phyloP scores from a whole-genome alignment of 1,139 yeast species.

The Protomyces macrosporus region DNA sequence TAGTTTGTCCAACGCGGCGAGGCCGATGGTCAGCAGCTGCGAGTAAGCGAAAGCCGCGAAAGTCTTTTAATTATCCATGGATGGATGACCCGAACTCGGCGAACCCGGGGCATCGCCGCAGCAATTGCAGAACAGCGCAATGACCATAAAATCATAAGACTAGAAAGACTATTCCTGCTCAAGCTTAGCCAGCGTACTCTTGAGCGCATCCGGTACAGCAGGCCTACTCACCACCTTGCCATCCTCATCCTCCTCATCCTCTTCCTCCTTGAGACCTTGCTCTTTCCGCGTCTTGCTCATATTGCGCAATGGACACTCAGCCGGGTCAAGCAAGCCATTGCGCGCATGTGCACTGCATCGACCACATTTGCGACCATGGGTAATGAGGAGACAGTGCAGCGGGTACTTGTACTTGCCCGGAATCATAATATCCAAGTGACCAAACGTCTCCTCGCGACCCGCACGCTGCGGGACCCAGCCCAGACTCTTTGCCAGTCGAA shows the following conservation, averaged over 20 bases:
- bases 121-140: too few relatives aligned
- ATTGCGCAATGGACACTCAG: slow-evolving; percentile 14
- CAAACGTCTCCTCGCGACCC: slow-evolving; percentile 23
- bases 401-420: slow-evolving; percentile 24
- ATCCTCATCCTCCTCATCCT: slow-evolving; percentile 1
- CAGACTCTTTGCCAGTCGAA: slow-evolving; percentile 14
- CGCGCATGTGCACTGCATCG: slow-evolving; percentile 23
- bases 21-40: too few relatives aligned
- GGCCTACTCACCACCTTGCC: neutral
- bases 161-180: neutral
- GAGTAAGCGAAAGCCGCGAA: too few relatives aligned
- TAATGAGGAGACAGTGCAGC: slow-evolving; percentile 20
- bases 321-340: slow-evolving; percentile 1
- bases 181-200: slow-evolving; percentile 27
- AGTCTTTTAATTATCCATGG: too few relatives aligned
- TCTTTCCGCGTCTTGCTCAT: slow-evolving; percentile 19
- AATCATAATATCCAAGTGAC: slow-evolving; percentile 19
- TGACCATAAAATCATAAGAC: too few relatives aligned
- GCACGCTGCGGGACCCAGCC: slow-evolving; percentile 25
- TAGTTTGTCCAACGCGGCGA: too few relatives aligned
- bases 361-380: slow-evolving; percentile 20
- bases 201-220: slow-evolving; percentile 6
- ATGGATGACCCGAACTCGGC: too few relatives aligned
- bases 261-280: slow-evolving; percentile 10
- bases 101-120: too few relatives aligned